Base-by-base conservation (phyloP, 2,329 filamentous ascomycete species). In the Didymella keratinophila region DNA sequence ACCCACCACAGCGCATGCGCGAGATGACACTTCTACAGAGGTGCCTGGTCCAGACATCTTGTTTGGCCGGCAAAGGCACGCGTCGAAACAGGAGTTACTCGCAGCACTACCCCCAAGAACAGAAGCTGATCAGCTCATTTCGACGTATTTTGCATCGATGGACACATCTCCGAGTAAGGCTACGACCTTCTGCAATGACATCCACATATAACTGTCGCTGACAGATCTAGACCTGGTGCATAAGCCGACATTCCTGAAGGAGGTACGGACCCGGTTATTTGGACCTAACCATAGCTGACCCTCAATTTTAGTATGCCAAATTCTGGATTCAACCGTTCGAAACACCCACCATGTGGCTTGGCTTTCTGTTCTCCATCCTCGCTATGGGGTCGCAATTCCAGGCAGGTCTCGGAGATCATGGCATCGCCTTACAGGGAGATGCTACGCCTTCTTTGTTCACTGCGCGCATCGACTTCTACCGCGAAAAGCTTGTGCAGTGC, bases 361-460 rank as follows among this genome's bases (percentile, higher is more conserved):
- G 79, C 3, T 68, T 80, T 1, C 58, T 82, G 8, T 82, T 81
- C 62, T 69, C 71, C 43, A 73, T 78, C 49, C 71, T 81, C n/a
- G 58, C 68, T 27, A 55, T 72, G 2, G 69, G 70, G 2, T 66
- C 64, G 27, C 68, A 70, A 14, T 71, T 73, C 30, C 67, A 71
- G 25, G 57, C 61, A n/a, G 56, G 60, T 16, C 36, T 68, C 20
- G 66, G 64, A 16, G 46, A 52, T 4, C 58, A 63, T 12, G 55
- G 57, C 4, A 23, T 27, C 4, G 34, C 14, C 34, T 43, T 47
- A 2, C 55, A 57, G 23, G 51, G 45, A 9, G 59, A 64, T 23
- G 46, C 56, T 10, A 54, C 48, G 4, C 50, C 58, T n/a, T 64
- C 64, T 1, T 45, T 72, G 12, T 61, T 58, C 16, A 52, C 62